Conservation (phyloP, 2,329 filamentous ascomycete species). For the Epichloe baconii region DNA sequence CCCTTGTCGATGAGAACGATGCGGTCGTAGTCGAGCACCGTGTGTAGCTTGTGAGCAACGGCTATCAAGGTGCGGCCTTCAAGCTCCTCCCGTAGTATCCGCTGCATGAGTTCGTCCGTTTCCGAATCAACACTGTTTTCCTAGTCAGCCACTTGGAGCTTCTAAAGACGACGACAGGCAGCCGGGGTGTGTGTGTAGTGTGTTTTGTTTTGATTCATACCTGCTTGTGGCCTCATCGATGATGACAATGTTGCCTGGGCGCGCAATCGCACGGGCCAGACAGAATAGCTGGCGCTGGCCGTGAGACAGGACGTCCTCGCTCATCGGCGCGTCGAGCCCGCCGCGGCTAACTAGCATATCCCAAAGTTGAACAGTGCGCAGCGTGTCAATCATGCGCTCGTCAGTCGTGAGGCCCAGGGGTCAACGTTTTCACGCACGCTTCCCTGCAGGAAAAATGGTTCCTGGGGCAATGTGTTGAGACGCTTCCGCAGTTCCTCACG, state of each 20-base stretch:
- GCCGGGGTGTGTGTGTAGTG: neutral
- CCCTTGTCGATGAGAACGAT: constrained; percentile 56
- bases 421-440: constrained; percentile 37
- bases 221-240: constrained; percentile 24
- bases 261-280: constrained; percentile 22
- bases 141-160: neutral
- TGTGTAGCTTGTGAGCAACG: constrained; percentile 29
- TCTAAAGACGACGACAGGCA: neutral
- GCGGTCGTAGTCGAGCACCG: constrained; percentile 36
- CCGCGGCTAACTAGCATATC: constrained; percentile 24
- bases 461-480: constrained; percentile 36
- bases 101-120: constrained; percentile 21
- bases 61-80: constrained; percentile 36
- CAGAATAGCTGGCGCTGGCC: constrained; percentile 34
- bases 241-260: constrained; percentile 21
- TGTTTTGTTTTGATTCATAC: constrained; percentile 6
- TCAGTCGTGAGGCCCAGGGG: constrained; percentile 22
- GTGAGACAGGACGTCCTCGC: constrained; percentile 21
- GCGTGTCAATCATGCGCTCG: constrained; percentile 26
- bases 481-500: constrained; percentile 12
- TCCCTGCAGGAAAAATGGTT: constrained; percentile 35
- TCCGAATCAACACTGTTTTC: constrained; percentile 20
- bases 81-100: constrained; percentile 20
- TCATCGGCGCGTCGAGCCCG: constrained; percentile 23
- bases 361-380: constrained; percentile 32